phyloP scores from a whole-genome alignment of 495 filamentous ascomycete species.

The Neurospora tetrasperma region DNA sequence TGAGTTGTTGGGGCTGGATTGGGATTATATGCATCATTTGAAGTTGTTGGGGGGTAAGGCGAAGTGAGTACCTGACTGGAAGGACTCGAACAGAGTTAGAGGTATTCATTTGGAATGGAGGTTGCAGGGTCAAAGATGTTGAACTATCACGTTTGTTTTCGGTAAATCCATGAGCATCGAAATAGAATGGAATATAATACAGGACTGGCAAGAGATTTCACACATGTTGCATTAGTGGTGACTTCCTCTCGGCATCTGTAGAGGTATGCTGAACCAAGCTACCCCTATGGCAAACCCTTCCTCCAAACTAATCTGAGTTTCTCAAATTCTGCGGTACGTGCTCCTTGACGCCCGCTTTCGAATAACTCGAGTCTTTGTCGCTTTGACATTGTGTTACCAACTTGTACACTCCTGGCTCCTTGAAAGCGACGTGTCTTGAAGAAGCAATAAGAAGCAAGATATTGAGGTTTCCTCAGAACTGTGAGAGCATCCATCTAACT shows the following conservation, averaged over 20 bases:
- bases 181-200: too few relatives aligned
- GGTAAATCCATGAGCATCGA: too few relatives aligned
- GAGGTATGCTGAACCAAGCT: too few relatives aligned
- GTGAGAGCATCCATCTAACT: background rate
- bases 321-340: background rate
- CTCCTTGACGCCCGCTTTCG: background rate
- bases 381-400: background rate
- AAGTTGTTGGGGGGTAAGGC: conserved; percentile 4
- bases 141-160: too few relatives aligned
- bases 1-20: conserved; percentile 12
- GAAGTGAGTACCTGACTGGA: conserved; percentile 4
- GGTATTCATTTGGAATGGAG: background rate
- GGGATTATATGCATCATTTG: conserved; percentile 6
- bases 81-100: background rate
- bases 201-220: background rate
- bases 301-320: background rate
- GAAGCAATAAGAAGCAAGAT: background rate
- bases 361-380: background rate
- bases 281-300: background rate
- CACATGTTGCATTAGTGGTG: background rate
- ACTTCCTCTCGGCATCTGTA: background rate
- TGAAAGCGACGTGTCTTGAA: background rate
- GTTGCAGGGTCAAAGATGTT: background rate
- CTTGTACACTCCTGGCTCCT: background rate
- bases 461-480: background rate